phyloP scores from a whole-genome alignment of 75 land plant species.

The Selaginella moellendorffii region DNA sequence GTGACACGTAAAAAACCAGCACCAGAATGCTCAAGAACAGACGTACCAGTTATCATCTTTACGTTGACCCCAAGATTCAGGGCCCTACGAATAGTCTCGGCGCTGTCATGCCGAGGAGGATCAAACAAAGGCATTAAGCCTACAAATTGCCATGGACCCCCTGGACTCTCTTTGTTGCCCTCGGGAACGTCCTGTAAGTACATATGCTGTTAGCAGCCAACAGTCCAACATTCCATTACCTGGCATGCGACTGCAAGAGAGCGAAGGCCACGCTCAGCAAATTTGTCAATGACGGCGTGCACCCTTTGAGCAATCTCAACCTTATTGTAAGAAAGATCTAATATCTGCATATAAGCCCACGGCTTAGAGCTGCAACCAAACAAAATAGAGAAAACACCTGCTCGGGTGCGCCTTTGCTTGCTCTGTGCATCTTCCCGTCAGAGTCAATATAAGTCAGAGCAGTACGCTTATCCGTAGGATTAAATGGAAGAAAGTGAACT shows the following conservation, averaged over 20 bases:
- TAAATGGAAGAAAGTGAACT: conserved; percentile 89
- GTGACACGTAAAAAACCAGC: too few species aligned
- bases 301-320: conserved; percentile 67
- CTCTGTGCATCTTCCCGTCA: conserved; percentile 80
- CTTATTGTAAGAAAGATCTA: conserved; percentile 74
- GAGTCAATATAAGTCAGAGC: conserved; percentile 70
- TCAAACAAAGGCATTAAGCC: conserved; percentile 76
- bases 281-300: conserved; percentile 87
- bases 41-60: conserved; percentile 75
- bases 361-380: not conserved
- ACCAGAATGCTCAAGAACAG: too few species aligned
- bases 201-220: too few species aligned
- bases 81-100: conserved; percentile 72
- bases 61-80: conserved; percentile 68
- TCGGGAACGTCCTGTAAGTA: conserved; percentile 41
- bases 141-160: conserved; percentile 65
- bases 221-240: conserved; percentile 25
- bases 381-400: conserved; percentile 48
- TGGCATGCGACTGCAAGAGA: conserved; percentile 88
- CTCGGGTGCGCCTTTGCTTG: conserved; percentile 98
- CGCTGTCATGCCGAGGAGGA: conserved; percentile 92
- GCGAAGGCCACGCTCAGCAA: conserved; percentile 91
- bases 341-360: conserved; percentile 35
- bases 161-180: conserved; percentile 36
- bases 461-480: conserved; percentile 94